Conservation (phyloP, 768 basidiomycete genomes). For the Phaeotremella fagi region DNA sequence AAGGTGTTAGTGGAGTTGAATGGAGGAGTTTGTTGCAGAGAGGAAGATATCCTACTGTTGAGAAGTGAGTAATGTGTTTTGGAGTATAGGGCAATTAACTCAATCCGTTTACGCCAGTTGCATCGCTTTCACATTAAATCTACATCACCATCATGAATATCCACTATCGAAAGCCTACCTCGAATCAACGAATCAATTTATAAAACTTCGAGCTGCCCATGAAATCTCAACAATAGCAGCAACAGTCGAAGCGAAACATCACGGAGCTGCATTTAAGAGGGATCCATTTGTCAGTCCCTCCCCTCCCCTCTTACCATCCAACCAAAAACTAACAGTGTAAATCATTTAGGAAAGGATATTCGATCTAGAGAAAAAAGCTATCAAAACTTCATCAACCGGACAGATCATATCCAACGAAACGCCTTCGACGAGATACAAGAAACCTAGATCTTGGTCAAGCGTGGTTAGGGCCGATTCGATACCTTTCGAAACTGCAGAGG, state of each 20-base stretch:
- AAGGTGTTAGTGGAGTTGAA: slow-evolving; percentile 51
- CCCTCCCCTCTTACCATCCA: background rate
- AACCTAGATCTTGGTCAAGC: slow-evolving; percentile 18
- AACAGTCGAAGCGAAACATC: slow-evolving; percentile 68
- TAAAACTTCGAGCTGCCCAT: slow-evolving; percentile 76
- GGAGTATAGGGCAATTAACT: slow-evolving; percentile 2
- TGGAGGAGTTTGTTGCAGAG: slow-evolving; percentile 82
- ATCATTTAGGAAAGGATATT: slow-evolving; percentile 32
- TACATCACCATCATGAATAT: slow-evolving; percentile 62
- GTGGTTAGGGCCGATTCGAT: slow-evolving; percentile 2
- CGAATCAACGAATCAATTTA: slow-evolving; percentile 75
- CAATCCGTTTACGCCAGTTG: slow-evolving; percentile 54
- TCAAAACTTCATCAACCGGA: slow-evolving; percentile 19
- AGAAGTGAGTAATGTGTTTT: slow-evolving; percentile 65
- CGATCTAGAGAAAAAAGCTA: slow-evolving; percentile 27
- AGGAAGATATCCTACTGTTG: slow-evolving; percentile 73
- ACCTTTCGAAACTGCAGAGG: background rate
- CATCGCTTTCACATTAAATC: slow-evolving; percentile 71
- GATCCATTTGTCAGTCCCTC: slow-evolving; percentile 29
- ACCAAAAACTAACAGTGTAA: background rate
- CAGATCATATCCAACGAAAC: slow-evolving; percentile 4
- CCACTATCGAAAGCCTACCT: slow-evolving; percentile 76
- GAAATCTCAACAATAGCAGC: slow-evolving; percentile 72
- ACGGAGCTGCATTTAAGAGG: slow-evolving; percentile 56
- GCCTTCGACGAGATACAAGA: slow-evolving; percentile 9